phyloP scores from a whole-genome alignment of 495 filamentous ascomycete species.

The Penicillium arizonense region DNA sequence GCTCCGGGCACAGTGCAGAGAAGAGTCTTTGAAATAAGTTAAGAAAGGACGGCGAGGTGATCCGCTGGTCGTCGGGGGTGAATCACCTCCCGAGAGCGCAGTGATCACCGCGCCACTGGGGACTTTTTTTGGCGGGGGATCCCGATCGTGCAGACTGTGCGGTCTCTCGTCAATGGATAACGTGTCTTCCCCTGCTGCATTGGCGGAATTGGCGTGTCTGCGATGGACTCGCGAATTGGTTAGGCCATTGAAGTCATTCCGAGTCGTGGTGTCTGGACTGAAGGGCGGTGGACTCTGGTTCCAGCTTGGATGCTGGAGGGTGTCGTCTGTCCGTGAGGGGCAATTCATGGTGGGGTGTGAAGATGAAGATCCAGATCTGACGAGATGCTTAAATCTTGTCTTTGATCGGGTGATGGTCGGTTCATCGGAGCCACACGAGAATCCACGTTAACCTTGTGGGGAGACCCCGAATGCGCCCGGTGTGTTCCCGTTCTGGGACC shows the following conservation, averaged over 20 bases:
- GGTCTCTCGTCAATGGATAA: conserved; percentile 23
- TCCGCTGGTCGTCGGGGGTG: conserved; percentile 37
- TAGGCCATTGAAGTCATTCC: conserved; percentile 62
- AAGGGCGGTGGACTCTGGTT: conserved; percentile 60
- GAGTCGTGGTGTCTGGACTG: conserved; percentile 57
- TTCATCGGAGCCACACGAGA: conserved; percentile 6
- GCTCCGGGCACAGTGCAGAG: conserved; percentile 21
- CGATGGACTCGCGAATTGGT: conserved; percentile 41
- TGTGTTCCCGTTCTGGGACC: too few relatives aligned
- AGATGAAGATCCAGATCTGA: neutral
- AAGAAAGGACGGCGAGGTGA: conserved; percentile 39
- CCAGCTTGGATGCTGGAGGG: conserved; percentile 50
- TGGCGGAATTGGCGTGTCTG: conserved; percentile 27
- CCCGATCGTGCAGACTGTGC: conserved; percentile 21
- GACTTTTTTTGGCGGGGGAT: conserved; percentile 26
- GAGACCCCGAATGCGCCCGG: neutral
- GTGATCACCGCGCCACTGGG: conserved; percentile 34
- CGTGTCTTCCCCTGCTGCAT: conserved; percentile 22
- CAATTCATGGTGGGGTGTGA: conserved; percentile 53
- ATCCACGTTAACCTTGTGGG: conserved; percentile 10
- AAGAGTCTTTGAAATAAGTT: conserved; percentile 14
- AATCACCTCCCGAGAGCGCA: conserved; percentile 30
- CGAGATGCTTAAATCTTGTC: neutral
- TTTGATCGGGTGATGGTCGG: conserved; percentile 9
- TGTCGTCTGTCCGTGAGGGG: conserved; percentile 62